phyloP scores from a whole-genome alignment of 179 eudicot genomes.

The Amaranthus tricolor region DNA sequence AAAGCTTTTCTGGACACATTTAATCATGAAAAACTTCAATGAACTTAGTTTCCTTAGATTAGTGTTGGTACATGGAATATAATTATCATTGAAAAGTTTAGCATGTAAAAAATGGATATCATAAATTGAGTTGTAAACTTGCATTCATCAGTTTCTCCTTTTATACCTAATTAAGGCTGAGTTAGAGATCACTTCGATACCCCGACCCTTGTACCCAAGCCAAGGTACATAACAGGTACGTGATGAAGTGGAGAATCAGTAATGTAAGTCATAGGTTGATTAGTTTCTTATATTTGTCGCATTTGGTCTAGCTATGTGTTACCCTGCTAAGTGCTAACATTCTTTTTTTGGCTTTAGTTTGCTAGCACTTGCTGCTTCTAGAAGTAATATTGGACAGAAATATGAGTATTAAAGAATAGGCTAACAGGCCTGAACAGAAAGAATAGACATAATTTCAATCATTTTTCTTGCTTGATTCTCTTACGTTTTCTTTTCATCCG shows the following conservation, averaged over 20 bases:
- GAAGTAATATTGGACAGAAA: background rate
- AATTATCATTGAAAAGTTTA: no score
- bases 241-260: no score
- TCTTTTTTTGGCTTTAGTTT: background rate
- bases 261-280: no score
- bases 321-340: background rate
- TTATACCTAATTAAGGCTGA: background rate
- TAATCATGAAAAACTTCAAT: no score
- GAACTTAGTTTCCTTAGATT: no score
- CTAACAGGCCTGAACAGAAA: background rate
- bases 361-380: background rate
- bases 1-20: no score
- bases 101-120: no score
- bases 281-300: background rate
- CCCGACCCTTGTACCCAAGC: background rate
- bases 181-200: background rate
- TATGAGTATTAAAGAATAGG: background rate
- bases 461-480: constrained; percentile 7
- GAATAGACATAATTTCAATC: background rate
- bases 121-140: background rate
- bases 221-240: background rate
- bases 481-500: constrained; percentile 8
- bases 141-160: background rate
- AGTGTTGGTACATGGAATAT: no score
- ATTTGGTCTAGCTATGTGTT: background rate